Base-by-base conservation (phyloP, 805 yeast species). In the Saccharomycopsis fibuligera region DNA sequence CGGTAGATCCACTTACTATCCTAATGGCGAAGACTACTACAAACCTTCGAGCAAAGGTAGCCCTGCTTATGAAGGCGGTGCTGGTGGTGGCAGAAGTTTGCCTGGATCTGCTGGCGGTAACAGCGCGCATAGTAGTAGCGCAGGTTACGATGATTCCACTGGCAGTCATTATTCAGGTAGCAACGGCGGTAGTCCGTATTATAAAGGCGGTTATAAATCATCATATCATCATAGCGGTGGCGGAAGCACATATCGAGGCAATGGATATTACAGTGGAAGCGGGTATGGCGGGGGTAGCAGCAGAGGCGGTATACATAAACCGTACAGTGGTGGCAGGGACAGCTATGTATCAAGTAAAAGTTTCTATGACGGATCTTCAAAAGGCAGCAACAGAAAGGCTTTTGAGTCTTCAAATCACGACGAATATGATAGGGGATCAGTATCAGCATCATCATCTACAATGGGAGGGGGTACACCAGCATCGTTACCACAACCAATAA, bases 161-260 rank as follows among this genome's bases (percentile, higher is more conserved):
- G n/a, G n/a, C n/a, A n/a, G n/a, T n/a, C n/a, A n/a, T n/a, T n/a
- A n/a, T 10, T 30, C 33, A 10, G 33, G 14, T 30, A 14, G 14
- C 10, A 30, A 30, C 14, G 16, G 19, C 12, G 38, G 38, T 9
- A 16, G 19, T n/a, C 8, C 17, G 9, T 12, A 19, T 8, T 35
- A 35, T 35, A 22, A 22, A 35, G 38, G 38, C n/a, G n/a, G n/a
- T n/a, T n/a, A n/a, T 35, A 35, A 19, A 35, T n/a, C n/a, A n/a
- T n/a, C n/a, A n/a, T n/a, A n/a, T n/a, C n/a, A n/a, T n/a, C n/a
- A n/a, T n/a, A n/a, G n/a, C n/a, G n/a, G n/a, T n/a, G n/a, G n/a
- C n/a, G n/a, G n/a, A n/a, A n/a, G n/a, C n/a, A n/a, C n/a, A n/a
- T n/a, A n/a, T n/a, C n/a, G n/a, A n/a, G n/a, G n/a, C n/a, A n/a